phyloP scores from a whole-genome alignment of 2,329 filamentous ascomycete genomes.

The Paecilomyces formosus region DNA sequence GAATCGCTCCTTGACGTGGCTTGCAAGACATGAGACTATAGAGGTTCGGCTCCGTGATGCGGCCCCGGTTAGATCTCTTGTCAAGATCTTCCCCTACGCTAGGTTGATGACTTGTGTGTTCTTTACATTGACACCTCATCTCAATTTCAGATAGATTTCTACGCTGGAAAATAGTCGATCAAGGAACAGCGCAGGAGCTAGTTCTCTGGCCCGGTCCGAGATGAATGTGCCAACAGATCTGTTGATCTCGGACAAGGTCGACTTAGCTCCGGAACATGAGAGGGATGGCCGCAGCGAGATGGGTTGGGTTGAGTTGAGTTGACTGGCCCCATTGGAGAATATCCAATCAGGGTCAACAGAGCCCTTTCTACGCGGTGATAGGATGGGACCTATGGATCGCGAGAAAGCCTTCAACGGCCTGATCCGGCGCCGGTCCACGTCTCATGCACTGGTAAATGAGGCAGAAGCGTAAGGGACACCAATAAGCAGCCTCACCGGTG shows the following conservation, averaged over 20 bases:
- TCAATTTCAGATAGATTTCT: not conserved
- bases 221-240: not conserved
- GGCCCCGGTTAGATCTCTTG: not conserved
- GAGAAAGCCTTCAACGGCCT: not conserved
- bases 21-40: not conserved
- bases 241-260: not conserved
- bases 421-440: not conserved
- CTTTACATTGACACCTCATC: not conserved
- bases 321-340: not conserved
- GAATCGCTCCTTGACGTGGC: not conserved
- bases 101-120: not conserved
- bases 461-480: not conserved
- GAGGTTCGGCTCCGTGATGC: not conserved
- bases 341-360: not conserved
- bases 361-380: not conserved
- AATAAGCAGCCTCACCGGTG: not conserved
- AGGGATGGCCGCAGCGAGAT: not conserved
- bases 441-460: not conserved
- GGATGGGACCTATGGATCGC: not conserved
- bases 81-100: not conserved
- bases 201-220: not conserved
- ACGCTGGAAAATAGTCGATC: not conserved
- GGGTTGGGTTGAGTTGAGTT: not conserved
- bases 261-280: not conserved
- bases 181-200: not conserved